Evolutionary conservation across 116 monocot species (phyloP), one percentile per base, ranked within the genome.

Genomic region (Thalassia testudinum): DNA sequence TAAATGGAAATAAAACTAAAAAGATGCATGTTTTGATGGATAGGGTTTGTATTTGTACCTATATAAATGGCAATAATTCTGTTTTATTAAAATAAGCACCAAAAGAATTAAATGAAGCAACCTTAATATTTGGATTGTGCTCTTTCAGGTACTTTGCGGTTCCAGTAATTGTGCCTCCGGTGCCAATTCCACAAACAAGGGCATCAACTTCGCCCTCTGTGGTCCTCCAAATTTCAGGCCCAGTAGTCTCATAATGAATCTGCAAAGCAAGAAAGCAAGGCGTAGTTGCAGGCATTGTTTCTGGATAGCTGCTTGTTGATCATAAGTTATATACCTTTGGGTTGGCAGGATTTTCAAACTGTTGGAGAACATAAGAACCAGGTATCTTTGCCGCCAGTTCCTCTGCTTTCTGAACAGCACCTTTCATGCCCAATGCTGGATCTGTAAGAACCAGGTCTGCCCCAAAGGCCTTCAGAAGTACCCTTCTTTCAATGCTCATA

Each of bases 201-300:
- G 71, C 78, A 71, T 83, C 83, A 30, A 83, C 60, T 43, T 68
- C 78, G 14, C 78, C 83, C 17, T 54, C 67, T 54, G 77, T 60
- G 22, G 60, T 67, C 40, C 59, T 62, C 82, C 82, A 82, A 37
- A 82, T 71, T 57, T 82, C 82, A 53, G 83, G 83, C n/a, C 83
- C 83, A 21, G 83, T 78, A 40, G 71, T 83, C 62, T 74, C 74
- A 56, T 83, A 83, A 26, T 83, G 78, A 58, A 82, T 66, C 76
- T 76, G 44, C 10, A 62, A 37, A 58, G n/a, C 16, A 12, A 40
- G 37, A 1, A 18, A 20, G 34, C 12, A 16, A 18, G 20, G 21
- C 21, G 21, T 29, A 26, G 18, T 7, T 24, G 24, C 52, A 5
- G 26, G 24, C 12, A 23, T 1, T 14, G 14, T 34, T 5, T 5